phyloP scores from a whole-genome alignment of 2,329 filamentous ascomycete genomes.

The Pestalotiopsis sp. region DNA sequence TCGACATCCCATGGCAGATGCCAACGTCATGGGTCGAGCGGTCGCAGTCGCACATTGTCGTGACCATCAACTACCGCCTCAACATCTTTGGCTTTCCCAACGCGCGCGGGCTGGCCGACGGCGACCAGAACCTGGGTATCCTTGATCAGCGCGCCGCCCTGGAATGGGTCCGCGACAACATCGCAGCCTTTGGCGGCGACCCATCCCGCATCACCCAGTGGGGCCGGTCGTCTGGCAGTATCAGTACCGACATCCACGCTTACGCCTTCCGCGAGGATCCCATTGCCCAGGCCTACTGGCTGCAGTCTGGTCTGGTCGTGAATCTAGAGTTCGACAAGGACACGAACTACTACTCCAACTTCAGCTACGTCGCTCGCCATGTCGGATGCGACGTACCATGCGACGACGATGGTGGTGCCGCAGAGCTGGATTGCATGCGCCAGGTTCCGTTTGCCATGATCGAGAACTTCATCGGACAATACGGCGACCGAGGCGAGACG shows the following conservation, averaged over 20 bases:
- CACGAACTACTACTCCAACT: conserved; percentile 28
- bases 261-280: conserved; percentile 49
- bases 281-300: conserved; percentile 42
- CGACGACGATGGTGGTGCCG: conserved; percentile 15
- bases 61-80: conserved; percentile 42
- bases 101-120: conserved; percentile 24
- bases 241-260: conserved; percentile 42
- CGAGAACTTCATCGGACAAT: conserved; percentile 21
- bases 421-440: conserved; percentile 40
- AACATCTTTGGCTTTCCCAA: conserved; percentile 37
- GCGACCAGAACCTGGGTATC: conserved; percentile 47
- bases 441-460: conserved; percentile 29
- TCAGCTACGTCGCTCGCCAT: conserved; percentile 35
- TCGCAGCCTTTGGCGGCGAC: conserved; percentile 50
- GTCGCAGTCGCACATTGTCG: conserved; percentile 32
- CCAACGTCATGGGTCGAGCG: conserved; percentile 37
- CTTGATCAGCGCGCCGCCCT: conserved; percentile 52
- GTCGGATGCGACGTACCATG: conserved; percentile 34
- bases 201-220: conserved; percentile 43
- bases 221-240: conserved; percentile 49
- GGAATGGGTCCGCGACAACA: conserved; percentile 53
- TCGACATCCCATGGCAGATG: conserved; percentile 40
- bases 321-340: conserved; percentile 29
- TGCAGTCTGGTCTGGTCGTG: conserved; percentile 42
- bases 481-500: conserved; percentile 18